These are phyloP conservation scores for Arxiozyma slooffiae DNA, from an alignment of 1,139 yeast species.

Conservation along the genomic window DNA sequence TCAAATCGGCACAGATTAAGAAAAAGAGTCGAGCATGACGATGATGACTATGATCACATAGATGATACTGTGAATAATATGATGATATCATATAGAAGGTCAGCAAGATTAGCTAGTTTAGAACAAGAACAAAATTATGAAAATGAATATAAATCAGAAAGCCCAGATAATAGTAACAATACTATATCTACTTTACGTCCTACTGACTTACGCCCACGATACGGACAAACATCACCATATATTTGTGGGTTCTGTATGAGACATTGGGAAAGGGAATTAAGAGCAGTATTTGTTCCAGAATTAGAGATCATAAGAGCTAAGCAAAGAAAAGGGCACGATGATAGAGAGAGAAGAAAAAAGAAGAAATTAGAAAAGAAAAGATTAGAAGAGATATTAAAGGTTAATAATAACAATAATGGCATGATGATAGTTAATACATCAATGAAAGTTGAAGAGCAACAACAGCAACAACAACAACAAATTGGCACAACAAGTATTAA, in stretches of 20 bases:
- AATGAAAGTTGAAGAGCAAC: neutral
- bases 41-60: neutral
- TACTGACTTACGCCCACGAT: conserved; percentile 11
- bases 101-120: conserved; percentile 22
- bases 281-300: conserved; percentile 21
- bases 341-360: conserved; percentile 22
- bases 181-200: conserved; percentile 14
- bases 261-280: conserved; percentile 18
- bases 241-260: conserved; percentile 23
- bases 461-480: neutral
- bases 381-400: conserved; percentile 2
- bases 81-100: conserved; percentile 13
- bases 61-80: neutral
- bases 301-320: conserved; percentile 17
- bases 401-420: neutral
- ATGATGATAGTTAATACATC: neutral
- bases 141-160: conserved; percentile 5
- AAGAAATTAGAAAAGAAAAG: conserved; percentile 15
- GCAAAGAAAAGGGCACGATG: conserved; percentile 22
- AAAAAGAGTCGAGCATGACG: conserved; percentile 8
- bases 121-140: conserved; percentile 9
- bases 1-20: neutral
- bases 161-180: neutral
- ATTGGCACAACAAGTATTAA: neutral
- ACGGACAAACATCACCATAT: conserved; percentile 18